A percentile compares a stretch with the other conserved stretches of the same genome.
Conservation (phyloP, 805 yeast species). For the Kodamaea kaohsiungensis region DNA sequence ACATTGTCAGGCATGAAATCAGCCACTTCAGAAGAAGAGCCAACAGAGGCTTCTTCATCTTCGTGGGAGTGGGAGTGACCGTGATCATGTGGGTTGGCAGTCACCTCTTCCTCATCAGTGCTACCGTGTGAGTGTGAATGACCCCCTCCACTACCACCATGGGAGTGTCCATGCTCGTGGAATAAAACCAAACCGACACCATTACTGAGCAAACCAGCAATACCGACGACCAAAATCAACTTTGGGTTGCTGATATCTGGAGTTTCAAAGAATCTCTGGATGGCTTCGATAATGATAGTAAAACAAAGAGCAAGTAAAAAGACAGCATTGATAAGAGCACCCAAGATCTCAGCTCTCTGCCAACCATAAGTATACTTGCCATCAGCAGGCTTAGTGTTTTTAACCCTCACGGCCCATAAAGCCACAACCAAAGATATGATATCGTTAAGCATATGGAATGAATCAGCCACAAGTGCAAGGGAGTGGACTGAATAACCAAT, state of each 20-base stretch:
- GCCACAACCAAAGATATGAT: conserved; percentile 88
- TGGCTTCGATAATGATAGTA: conserved; percentile 88
- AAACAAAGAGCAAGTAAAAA: conserved; percentile 89
- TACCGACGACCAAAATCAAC: conserved; percentile 78
- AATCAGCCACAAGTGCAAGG: conserved; percentile 90
- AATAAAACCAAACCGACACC: conserved; percentile 80
- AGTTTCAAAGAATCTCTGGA: conserved; percentile 84
- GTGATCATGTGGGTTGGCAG: conserved; percentile 2
- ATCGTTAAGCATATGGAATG: conserved; percentile 97
- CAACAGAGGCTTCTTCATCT: conserved; percentile 14
- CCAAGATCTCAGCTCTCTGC: conserved; percentile 96
- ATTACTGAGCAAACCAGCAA: conserved; percentile 80
- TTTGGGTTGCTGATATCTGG: conserved; percentile 79
- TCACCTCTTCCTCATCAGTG: not conserved
- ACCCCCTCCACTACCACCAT: conserved; percentile 50
- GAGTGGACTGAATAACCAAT: conserved; percentile 93
- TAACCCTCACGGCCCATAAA: conserved; percentile 93
- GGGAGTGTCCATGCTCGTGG: conserved; percentile 66
- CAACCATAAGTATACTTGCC: conserved; percentile 94
- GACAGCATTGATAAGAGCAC: conserved; percentile 93
- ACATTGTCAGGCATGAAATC: conserved; percentile 49
- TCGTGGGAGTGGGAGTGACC: conserved; percentile 4
- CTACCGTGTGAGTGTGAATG: conserved; percentile 34
- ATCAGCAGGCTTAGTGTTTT: conserved; percentile 78
- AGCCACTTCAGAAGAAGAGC: conserved; percentile 29